These are phyloP conservation scores for Singerocomus inundabilis DNA, from an alignment of 1,284 basidiomycete species.

Conservation along the genomic window DNA sequence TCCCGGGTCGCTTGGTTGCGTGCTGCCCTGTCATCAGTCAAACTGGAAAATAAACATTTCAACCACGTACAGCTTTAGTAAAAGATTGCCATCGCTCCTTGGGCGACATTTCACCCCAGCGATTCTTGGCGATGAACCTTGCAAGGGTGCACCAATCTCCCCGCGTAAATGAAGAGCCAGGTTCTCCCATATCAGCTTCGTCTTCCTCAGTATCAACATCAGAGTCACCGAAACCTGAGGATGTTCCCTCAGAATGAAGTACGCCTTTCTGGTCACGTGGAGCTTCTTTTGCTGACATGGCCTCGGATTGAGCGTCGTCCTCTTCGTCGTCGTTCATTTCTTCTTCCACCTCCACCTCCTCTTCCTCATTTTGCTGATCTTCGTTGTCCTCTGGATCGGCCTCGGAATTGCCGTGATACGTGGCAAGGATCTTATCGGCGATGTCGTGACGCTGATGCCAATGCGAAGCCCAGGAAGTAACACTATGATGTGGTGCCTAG, in stretches of 20 bases:
- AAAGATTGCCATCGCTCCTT: constrained; percentile 56
- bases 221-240: constrained; percentile 16
- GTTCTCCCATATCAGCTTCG: constrained; percentile 52
- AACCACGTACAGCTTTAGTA: constrained; percentile 43
- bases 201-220: constrained; percentile 37
- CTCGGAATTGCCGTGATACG: constrained; percentile 36
- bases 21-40: constrained; percentile 30
- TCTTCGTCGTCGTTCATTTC: constrained; percentile 36
- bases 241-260: constrained; percentile 14
- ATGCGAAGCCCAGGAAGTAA: constrained; percentile 58
- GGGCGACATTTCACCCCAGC: constrained; percentile 42
- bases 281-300: constrained; percentile 20
- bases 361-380: constrained; percentile 35
- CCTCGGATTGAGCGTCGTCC: constrained; percentile 34
- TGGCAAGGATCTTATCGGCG: constrained; percentile 60
- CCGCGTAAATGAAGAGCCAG: constrained; percentile 47
- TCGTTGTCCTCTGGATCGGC: constrained; percentile 31
- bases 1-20: constrained; percentile 45
- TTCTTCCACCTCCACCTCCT: constrained; percentile 36
- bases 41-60: background rate
- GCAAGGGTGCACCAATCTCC: constrained; percentile 60
- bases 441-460: constrained; percentile 60
- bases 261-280: constrained; percentile 5
- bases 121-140: constrained; percentile 50
- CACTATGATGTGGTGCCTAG: constrained; percentile 62